These are phyloP conservation scores for Lipomyces kockii DNA, from an alignment of 805 yeast genomes.

Conservation along the genomic window DNA sequence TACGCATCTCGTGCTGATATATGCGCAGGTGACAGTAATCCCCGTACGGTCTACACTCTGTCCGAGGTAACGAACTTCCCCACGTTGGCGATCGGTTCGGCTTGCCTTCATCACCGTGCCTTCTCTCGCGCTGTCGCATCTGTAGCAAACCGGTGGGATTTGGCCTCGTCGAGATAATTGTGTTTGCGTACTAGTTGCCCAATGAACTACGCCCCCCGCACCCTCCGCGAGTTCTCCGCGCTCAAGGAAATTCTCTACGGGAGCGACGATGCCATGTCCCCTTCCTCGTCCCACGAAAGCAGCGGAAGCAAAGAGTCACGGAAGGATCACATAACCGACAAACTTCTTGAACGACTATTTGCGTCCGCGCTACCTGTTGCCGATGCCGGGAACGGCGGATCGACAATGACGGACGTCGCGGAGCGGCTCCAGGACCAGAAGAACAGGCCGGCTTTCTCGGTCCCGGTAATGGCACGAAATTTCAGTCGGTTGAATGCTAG, in stretches of 20 bases:
- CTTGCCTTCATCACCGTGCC: background rate
- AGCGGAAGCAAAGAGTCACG: slow-evolving; percentile 6
- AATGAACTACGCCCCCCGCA: slow-evolving; percentile 34
- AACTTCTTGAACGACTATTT: slow-evolving; percentile 32
- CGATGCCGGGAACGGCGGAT: slow-evolving; percentile 13
- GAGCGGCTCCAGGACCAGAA: slow-evolving; percentile 35
- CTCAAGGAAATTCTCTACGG: slow-evolving; percentile 33
- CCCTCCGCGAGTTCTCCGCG: slow-evolving; percentile 34
- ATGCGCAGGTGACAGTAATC: too few species aligned
- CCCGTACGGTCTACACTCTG: too few species aligned
- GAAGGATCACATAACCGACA: slow-evolving; percentile 33
- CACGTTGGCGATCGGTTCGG: too few species aligned
- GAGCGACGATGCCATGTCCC: slow-evolving; percentile 15
- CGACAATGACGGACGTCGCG: slow-evolving; percentile 8
- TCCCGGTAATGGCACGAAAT: slow-evolving; percentile 60
- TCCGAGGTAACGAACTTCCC: too few species aligned
- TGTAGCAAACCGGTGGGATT: background rate
- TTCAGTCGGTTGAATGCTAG: slow-evolving; percentile 57
- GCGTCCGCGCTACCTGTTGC: slow-evolving; percentile 29
- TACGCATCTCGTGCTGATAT: too few species aligned
- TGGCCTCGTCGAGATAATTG: background rate
- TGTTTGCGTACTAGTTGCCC: background rate
- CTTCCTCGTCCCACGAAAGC: slow-evolving; percentile 5
- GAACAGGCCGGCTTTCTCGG: slow-evolving; percentile 48
- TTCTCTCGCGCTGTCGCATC: background rate